phyloP scores from a whole-genome alignment of 2,329 filamentous ascomycete species.

The Aspergillus tubingensis region DNA sequence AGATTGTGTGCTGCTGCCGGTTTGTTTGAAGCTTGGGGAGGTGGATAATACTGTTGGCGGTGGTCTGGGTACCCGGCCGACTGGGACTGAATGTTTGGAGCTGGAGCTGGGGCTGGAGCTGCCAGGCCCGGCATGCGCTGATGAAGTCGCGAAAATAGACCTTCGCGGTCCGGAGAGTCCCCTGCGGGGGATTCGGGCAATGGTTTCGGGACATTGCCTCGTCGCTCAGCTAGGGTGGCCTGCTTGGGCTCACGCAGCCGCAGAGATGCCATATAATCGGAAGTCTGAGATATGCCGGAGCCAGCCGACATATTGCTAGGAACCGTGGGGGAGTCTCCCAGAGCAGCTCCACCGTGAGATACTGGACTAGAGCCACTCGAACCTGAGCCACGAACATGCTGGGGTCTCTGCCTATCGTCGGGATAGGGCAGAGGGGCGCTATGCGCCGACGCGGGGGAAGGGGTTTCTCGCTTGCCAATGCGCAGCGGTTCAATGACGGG shows the following conservation, averaged over 20 bases:
- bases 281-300: constrained; percentile 30
- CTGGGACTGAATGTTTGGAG: constrained; percentile 26
- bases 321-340: constrained; percentile 22
- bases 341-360: constrained; percentile 26
- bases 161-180: constrained; percentile 72
- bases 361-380: constrained; percentile 32
- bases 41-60: constrained; percentile 65
- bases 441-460: constrained; percentile 53
- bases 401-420: constrained; percentile 57
- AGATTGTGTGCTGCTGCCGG: constrained; percentile 38
- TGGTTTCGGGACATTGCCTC: constrained; percentile 73
- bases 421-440: constrained; percentile 70
- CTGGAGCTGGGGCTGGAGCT: constrained; percentile 27
- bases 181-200: constrained; percentile 80
- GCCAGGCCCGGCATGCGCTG: constrained; percentile 45
- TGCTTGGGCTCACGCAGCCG: constrained; percentile 52
- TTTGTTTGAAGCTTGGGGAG: constrained; percentile 42
- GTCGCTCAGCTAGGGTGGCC: constrained; percentile 73
- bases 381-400: constrained; percentile 36
- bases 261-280: constrained; percentile 44
- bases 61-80: constrained; percentile 53
- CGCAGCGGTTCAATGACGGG: constrained; percentile 81
- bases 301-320: constrained; percentile 30
- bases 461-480: constrained; percentile 77
- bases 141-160: constrained; percentile 71